Percentiles rank a stretch among this genome's conserved stretches.
phyloP scores from a whole-genome alignment of 2,329 filamentous ascomycete genomes.

The Knoxdaviesia capensis region DNA sequence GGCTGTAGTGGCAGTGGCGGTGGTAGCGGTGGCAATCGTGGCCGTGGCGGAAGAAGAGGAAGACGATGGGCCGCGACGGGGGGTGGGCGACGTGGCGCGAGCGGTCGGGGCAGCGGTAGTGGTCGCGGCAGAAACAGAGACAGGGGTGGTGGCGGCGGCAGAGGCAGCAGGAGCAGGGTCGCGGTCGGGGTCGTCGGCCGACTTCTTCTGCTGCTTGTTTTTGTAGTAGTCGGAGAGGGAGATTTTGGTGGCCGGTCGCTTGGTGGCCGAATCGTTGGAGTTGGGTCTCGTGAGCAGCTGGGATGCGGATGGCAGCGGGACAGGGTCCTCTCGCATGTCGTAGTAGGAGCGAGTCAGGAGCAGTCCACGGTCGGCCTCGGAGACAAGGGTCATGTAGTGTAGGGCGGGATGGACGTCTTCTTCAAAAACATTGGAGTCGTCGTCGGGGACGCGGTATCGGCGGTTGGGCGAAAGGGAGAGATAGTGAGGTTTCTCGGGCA shows the following conservation, averaged over 20 bases:
- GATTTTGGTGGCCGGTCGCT: conserved; percentile 28
- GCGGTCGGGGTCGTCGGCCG: conserved; percentile 1
- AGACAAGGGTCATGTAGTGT: conserved; percentile 36
- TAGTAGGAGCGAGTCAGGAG: conserved; percentile 35
- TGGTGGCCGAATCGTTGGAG: conserved; percentile 13
- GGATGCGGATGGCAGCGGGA: conserved; percentile 16
- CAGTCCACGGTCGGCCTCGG: conserved; percentile 35
- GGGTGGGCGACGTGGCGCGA: background rate
- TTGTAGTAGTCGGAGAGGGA: conserved; percentile 40
- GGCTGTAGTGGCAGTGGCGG: background rate
- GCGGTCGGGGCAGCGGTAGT: background rate
- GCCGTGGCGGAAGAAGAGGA: background rate
- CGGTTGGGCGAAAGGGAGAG: conserved; percentile 26
- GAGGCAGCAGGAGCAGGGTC: background rate
- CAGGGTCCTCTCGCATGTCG: conserved; percentile 32
- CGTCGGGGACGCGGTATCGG: conserved; percentile 23
- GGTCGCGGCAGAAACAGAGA: background rate
- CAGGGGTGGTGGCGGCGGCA: too few relatives aligned
- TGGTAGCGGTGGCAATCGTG: background rate
- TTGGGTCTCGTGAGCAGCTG: conserved; percentile 7
- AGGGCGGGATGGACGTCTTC: conserved; percentile 28
- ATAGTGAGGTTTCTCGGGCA: conserved; percentile 31
- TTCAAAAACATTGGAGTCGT: conserved; percentile 19
- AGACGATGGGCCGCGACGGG: background rate
- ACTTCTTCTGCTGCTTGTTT: conserved; percentile 21